Percentiles rank a stretch among this genome's conserved stretches.
Conservation (phyloP, 768 basidiomycete genomes). For the Trametes cubensis region DNA sequence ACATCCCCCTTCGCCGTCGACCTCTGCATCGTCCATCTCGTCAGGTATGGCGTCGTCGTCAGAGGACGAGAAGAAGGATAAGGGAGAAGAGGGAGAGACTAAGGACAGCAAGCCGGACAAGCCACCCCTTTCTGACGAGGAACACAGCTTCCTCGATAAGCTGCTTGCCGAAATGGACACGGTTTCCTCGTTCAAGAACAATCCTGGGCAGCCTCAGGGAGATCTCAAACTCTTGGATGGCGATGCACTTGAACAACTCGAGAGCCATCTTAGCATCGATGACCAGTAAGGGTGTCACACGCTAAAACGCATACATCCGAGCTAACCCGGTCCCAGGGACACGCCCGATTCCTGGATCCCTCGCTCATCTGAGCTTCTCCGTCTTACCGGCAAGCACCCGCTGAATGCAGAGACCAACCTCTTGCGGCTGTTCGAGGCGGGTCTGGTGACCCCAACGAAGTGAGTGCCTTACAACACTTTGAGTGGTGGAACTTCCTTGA, state of each 20-base stretch:
- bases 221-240: slow-evolving; percentile 24
- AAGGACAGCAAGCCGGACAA: neutral
- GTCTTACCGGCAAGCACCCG: slow-evolving; percentile 27
- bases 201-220: slow-evolving; percentile 8
- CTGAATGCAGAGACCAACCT: slow-evolving; percentile 26
- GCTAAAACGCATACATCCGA: neutral
- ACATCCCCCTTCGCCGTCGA: neutral
- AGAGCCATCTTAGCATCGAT: slow-evolving; percentile 25
- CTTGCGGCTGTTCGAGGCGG: slow-evolving; percentile 21
- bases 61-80: neutral
- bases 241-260: slow-evolving; percentile 23
- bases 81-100: neutral
- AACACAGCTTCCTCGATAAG: slow-evolving; percentile 6
- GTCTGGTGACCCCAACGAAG: slow-evolving; percentile 29
- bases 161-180: slow-evolving; percentile 21
- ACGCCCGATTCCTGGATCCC: slow-evolving; percentile 30
- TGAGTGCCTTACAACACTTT: neutral
- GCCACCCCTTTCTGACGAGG: slow-evolving; percentile 7
- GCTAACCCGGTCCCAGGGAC: neutral
- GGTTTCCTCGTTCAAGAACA: slow-evolving; percentile 20
- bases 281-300: slow-evolving; percentile 22
- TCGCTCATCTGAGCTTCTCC: slow-evolving; percentile 20
- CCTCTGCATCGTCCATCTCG: neutral
- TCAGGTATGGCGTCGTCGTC: neutral
- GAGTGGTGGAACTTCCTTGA: neutral